Percentiles rank a stretch among this genome's conserved stretches.
phyloP scores from a whole-genome alignment of 805 yeast genomes.

The Starmera quercuum region DNA sequence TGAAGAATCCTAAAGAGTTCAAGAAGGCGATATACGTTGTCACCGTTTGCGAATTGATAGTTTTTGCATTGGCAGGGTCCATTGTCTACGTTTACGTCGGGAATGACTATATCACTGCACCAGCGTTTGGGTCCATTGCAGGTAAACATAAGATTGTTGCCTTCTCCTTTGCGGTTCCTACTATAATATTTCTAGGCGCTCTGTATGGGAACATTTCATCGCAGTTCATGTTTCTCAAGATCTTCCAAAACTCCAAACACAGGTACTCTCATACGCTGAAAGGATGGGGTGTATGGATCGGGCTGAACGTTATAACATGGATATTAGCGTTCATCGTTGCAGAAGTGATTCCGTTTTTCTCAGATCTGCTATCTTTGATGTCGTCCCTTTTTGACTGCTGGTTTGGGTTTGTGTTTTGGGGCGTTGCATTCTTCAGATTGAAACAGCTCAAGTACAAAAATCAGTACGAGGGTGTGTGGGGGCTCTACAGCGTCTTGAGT shows the following conservation, averaged over 20 bases:
- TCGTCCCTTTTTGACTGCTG: conserved; percentile 57
- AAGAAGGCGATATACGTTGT: conserved; percentile 47
- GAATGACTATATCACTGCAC: conserved; percentile 44
- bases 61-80: conserved; percentile 49
- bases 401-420: conserved; percentile 62
- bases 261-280: conserved; percentile 36
- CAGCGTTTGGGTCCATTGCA: conserved; percentile 48
- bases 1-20: conserved; percentile 51
- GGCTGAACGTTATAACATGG: conserved; percentile 38
- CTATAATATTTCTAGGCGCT: conserved; percentile 47
- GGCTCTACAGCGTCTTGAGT: conserved; percentile 22
- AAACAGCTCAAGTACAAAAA: conserved; percentile 26
- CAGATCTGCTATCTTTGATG: conserved; percentile 50
- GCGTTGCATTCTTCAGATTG: conserved; percentile 45
- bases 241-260: conserved; percentile 38
- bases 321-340: conserved; percentile 48
- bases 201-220: conserved; percentile 48
- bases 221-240: conserved; percentile 39
- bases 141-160: conserved; percentile 43
- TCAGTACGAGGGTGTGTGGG: conserved; percentile 16
- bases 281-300: conserved; percentile 50
- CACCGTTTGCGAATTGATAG: conserved; percentile 39
- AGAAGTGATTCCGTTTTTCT: conserved; percentile 58
- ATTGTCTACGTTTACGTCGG: conserved; percentile 55
- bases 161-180: conserved; percentile 55